Evolutionary conservation across 2,329 filamentous ascomycete genomes (phyloP).

Genomic region (Didymella pomorum): DNA sequence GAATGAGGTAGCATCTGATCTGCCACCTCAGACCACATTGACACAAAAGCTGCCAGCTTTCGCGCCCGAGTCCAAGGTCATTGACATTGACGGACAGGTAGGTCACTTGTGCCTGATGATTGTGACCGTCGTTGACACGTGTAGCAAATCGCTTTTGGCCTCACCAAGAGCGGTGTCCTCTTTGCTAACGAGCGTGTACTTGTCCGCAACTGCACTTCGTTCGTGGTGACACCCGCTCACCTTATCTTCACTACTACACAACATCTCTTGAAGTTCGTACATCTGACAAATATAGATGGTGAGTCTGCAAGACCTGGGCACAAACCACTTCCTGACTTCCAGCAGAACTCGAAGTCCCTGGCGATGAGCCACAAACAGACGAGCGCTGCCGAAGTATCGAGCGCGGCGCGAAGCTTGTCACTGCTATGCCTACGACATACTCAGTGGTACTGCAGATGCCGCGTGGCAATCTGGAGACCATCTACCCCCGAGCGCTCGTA

Average conservation of each 20-base stretch:
- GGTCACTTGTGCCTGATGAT: constrained; percentile 17
- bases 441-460: constrained; percentile 93
- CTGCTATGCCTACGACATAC: constrained; percentile 87
- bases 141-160: constrained; percentile 64
- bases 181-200: constrained; percentile 79
- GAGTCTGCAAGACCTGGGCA: constrained; percentile 30
- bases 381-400: constrained; percentile 93
- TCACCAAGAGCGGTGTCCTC: constrained; percentile 78
- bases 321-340: constrained; percentile 8
- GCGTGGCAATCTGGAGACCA: constrained; percentile 92
- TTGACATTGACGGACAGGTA: constrained; percentile 38
- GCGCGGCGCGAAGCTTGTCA: constrained; percentile 84
- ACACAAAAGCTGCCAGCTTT: constrained; percentile 39
- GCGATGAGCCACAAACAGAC: constrained; percentile 88
- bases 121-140: constrained; percentile 15
- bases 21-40: constrained; percentile 28
- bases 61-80: constrained; percentile 36
- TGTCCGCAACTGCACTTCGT: constrained; percentile 90
- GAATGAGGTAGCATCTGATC: constrained; percentile 20
- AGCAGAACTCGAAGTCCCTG: constrained; percentile 79
- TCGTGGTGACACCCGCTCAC: constrained; percentile 80
- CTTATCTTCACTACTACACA: constrained; percentile 92
- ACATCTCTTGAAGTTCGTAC: constrained; percentile 93
- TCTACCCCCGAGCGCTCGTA: constrained; percentile 91
- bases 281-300: constrained; percentile 73